Base-by-base conservation (phyloP, 2,329 filamentous ascomycete species). In the Diaporthe sp. region DNA sequence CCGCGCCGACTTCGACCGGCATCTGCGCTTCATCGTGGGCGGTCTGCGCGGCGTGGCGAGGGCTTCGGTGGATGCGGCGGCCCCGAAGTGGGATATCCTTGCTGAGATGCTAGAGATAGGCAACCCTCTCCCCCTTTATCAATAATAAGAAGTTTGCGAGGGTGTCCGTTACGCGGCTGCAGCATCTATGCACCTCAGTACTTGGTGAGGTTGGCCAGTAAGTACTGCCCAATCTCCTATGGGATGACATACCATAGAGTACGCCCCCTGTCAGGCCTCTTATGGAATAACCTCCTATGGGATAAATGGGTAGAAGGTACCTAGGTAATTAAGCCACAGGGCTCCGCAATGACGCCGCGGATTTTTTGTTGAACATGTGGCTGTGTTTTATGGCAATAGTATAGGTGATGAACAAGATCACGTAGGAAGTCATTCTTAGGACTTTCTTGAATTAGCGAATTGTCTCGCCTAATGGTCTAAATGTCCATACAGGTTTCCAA, bases 1-100 rank as follows among this genome's bases (percentile, higher is more conserved):
- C 59, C 89, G 88, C 71, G 83, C 82, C 2, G 89, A 94, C 68
- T 94, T 94, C 78, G 89, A 92, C 72, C 88, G 88, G 56, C 86
- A 93, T 63, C 79, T 95, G 37, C 85, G 88, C 0, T 97, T 97
- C 81, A 87, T 97, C 19, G 88, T 88, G 3, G 91, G 92, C 66
- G 95, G 94, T 0, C 81, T 98, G 76, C 90, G 92, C 71, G 93
- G 93, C 13, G 90, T 97, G 13, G 92, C 94, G 66, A 89, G 95
- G 78, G 93, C 92, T 44, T 92, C 93, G 63, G 91, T 91, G 37
- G 91, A 94, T 71, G 80, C 82, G 19, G 84, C 86, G 53, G 83
- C 88, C 79, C 80, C 89, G 42, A 90, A 92, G 80, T 96, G 95
- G 93, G 94, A 97, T 82, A 91, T 93, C 75, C 81, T 98, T 75